Evolutionary conservation across 2,329 filamentous ascomycete genomes (phyloP).

Genomic region (Kalaharituber pfeilii): DNA sequence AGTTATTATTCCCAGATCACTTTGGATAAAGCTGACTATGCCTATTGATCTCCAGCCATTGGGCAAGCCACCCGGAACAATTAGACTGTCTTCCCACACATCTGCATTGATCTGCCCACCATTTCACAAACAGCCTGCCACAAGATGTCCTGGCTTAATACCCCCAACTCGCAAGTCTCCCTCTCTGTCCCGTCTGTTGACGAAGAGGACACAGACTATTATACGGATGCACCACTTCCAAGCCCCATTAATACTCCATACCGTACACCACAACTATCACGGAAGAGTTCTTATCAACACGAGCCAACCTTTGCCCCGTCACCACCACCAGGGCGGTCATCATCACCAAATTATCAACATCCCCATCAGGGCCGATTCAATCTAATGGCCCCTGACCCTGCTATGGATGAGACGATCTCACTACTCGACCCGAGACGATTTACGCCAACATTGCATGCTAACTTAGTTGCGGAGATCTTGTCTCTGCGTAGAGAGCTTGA

Average conservation of each 20-base stretch:
- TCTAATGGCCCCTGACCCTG: conserved; percentile 38
- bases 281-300: conserved; percentile 45
- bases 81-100: too few species aligned
- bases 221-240: conserved; percentile 42
- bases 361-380: conserved; percentile 35
- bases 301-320: conserved; percentile 49
- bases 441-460: conserved; percentile 87
- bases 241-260: conserved; percentile 57
- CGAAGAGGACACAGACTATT: conserved; percentile 38
- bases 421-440: conserved; percentile 80
- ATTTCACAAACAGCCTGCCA: too few species aligned
- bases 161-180: not conserved
- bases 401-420: conserved; percentile 47
- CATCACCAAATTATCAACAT: conserved; percentile 31
- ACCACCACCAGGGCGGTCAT: conserved; percentile 38
- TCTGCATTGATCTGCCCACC: too few species aligned
- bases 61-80: too few species aligned
- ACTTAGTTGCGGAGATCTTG: conserved; percentile 84
- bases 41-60: too few species aligned
- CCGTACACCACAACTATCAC: conserved; percentile 46
- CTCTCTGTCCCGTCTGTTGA: conserved; percentile 26
- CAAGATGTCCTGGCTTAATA: conserved; percentile 2
- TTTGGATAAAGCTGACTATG: too few species aligned
- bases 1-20: too few species aligned
- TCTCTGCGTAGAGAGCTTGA: conserved; percentile 75